phyloP scores from a whole-genome alignment of 345 rosid genomes.

The Linum tenue region DNA sequence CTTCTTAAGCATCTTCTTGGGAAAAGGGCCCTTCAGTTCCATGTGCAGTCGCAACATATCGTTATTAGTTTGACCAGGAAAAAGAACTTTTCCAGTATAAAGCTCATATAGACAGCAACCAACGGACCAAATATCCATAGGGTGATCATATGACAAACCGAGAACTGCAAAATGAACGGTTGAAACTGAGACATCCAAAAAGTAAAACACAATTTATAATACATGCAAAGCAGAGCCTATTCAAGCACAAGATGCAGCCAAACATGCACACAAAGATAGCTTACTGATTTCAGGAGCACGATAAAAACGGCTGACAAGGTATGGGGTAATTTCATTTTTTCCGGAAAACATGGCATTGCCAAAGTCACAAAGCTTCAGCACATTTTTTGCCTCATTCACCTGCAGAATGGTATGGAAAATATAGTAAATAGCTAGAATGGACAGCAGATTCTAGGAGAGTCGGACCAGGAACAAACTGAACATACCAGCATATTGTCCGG shows the following conservation, averaged over 20 bases:
- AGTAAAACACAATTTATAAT: neutral
- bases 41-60: slow-evolving; percentile 98
- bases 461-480: slow-evolving; percentile 5
- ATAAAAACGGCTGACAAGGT: slow-evolving; percentile 98
- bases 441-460: slow-evolving; percentile 5
- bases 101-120: slow-evolving; percentile 98
- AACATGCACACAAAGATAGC: slow-evolving; percentile 16
- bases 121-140: slow-evolving; percentile 97
- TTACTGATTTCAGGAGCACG: slow-evolving; percentile 99
- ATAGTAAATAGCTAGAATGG: neutral
- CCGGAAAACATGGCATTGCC: slow-evolving; percentile 99
- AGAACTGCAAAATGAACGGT: slow-evolving; percentile 60
- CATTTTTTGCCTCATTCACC: slow-evolving; percentile 98
- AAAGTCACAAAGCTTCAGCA: slow-evolving; percentile 96
- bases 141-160: slow-evolving; percentile 96
- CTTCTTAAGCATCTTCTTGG: slow-evolving; percentile 98
- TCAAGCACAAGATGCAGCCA: neutral
- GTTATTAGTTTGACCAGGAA: slow-evolving; percentile 88
- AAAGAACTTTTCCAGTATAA: slow-evolving; percentile 92
- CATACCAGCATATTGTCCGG: slow-evolving; percentile 99
- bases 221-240: neutral
- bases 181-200: neutral
- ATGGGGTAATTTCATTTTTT: slow-evolving; percentile 93
- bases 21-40: slow-evolving; percentile 93
- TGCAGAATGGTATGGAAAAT: slow-evolving; percentile 17